Conservation (phyloP, 768 basidiomycete genomes). For the Cyclocybe aegerita region DNA sequence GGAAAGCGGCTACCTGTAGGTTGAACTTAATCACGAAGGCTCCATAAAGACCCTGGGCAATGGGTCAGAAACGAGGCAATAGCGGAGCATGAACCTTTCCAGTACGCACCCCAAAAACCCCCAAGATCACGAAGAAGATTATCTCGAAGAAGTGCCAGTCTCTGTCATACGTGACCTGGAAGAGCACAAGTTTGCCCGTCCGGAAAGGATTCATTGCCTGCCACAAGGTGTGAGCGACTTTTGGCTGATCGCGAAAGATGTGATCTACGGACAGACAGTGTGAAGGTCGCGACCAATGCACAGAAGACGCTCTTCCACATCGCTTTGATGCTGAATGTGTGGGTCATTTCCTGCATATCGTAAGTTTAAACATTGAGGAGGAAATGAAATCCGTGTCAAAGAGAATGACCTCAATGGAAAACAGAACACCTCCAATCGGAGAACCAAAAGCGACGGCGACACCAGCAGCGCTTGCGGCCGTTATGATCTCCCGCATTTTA, state of each 20-base stretch:
- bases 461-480: slow-evolving; percentile 95
- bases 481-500: slow-evolving; percentile 88
- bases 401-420: slow-evolving; percentile 84
- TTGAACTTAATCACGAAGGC: slow-evolving; percentile 98
- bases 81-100: not conserved
- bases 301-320: slow-evolving; percentile 99
- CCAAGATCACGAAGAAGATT: slow-evolving; percentile 92
- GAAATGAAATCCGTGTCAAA: not conserved
- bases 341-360: slow-evolving; percentile 87
- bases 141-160: slow-evolving; percentile 99
- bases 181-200: slow-evolving; percentile 95
- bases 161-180: slow-evolving; percentile 95
- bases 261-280: slow-evolving; percentile 73
- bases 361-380: not conserved
- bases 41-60: slow-evolving; percentile 86
- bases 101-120: slow-evolving; percentile 84
- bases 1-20: slow-evolving; percentile 91
- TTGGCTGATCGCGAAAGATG: not conserved
- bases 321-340: slow-evolving; percentile 93
- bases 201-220: slow-evolving; percentile 98
- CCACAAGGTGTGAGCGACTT: not conserved
- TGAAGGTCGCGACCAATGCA: slow-evolving; percentile 94
- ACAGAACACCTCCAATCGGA: slow-evolving; percentile 95
- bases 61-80: slow-evolving; percentile 6
- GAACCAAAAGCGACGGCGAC: slow-evolving; percentile 99